Percentiles rank a stretch among this genome's conserved stretches.
These are phyloP conservation scores for Crithidia brevicula DNA, from an alignment of 208 protist species.

Conservation along the genomic window DNA sequence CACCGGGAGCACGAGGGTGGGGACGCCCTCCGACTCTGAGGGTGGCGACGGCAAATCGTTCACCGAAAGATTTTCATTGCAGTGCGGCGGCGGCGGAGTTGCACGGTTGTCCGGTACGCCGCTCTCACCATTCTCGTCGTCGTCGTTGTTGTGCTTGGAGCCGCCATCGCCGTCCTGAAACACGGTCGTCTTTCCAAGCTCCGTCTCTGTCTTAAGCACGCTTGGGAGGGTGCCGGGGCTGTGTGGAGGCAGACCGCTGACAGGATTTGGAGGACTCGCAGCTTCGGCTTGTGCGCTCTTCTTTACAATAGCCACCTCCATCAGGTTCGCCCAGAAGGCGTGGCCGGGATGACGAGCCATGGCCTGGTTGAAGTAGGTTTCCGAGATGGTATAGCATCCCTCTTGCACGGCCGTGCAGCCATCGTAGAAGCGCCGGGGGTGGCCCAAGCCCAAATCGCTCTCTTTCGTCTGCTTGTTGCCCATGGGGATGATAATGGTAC, in stretches of 20 bases:
- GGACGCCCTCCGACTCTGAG: not conserved
- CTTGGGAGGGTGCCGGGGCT: no score
- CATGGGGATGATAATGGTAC: not conserved
- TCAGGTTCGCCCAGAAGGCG: conserved; percentile 13
- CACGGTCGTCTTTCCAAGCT: no score
- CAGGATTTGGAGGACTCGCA: no score
- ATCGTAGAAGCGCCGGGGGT: not conserved
- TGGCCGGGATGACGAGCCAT: not conserved
- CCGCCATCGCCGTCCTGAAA: not conserved
- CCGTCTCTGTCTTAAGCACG: no score
- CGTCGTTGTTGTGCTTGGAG: not conserved
- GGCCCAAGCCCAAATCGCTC: not conserved
- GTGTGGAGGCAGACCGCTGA: no score
- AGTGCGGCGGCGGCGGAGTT: not conserved
- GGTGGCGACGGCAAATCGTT: not conserved
- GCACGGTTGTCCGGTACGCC: not conserved
- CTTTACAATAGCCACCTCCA: conserved; percentile 1
- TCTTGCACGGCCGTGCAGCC: not conserved
- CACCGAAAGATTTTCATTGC: not conserved
- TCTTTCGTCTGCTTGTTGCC: not conserved
- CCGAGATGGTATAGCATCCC: not conserved
- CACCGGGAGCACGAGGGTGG: not conserved
- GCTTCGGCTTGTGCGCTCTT: not conserved
- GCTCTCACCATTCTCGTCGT: not conserved
- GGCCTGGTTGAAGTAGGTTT: not conserved